These are phyloP conservation scores for Schwanniomyces etchellsii DNA, from an alignment of 1,139 yeast genomes.

Conservation along the genomic window DNA sequence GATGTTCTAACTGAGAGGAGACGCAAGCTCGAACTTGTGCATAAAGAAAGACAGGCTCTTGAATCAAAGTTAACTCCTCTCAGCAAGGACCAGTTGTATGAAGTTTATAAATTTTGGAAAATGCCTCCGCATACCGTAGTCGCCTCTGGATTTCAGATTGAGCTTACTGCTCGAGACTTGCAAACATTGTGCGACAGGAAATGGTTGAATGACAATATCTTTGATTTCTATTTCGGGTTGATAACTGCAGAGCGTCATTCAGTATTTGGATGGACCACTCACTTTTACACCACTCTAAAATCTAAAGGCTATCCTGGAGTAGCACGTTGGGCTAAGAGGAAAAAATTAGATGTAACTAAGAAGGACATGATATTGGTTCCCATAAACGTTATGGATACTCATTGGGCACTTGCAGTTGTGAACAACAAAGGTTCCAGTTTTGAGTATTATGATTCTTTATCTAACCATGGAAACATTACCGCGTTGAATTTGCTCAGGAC, in stretches of 20 bases:
- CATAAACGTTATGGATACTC: conserved; percentile 73
- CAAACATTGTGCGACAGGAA: conserved; percentile 61
- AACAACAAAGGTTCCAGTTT: conserved; percentile 57
- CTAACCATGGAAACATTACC: conserved; percentile 49
- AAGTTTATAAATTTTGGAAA: conserved; percentile 22
- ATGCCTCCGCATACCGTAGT: conserved; percentile 12
- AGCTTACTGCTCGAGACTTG: conserved; percentile 61
- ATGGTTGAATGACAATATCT: conserved; percentile 91
- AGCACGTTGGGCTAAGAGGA: conserved; percentile 83
- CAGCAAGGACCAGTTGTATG: conserved; percentile 11
- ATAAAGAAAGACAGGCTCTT: conserved; percentile 12
- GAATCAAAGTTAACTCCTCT: conserved; percentile 11
- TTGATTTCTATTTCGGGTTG: conserved; percentile 72
- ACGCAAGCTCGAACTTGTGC: conserved; percentile 6
- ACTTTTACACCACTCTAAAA: conserved; percentile 70
- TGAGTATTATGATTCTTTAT: conserved; percentile 72
- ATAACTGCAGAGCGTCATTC: conserved; percentile 37
- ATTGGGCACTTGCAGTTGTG: conserved; percentile 88
- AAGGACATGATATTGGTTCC: conserved; percentile 74
- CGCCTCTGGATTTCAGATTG: conserved; percentile 40
- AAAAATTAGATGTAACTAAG: conserved; percentile 61
- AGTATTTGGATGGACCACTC: conserved; percentile 78
- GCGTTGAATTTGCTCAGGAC: conserved; percentile 51
- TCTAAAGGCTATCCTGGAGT: conserved; percentile 77
- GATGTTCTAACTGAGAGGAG: conserved; percentile 8